Percentiles rank a stretch among this genome's conserved stretches.
phyloP scores from a whole-genome alignment of 225 moss, liverwort and hornwort genomes.

The Antitrichia curtipendula region DNA sequence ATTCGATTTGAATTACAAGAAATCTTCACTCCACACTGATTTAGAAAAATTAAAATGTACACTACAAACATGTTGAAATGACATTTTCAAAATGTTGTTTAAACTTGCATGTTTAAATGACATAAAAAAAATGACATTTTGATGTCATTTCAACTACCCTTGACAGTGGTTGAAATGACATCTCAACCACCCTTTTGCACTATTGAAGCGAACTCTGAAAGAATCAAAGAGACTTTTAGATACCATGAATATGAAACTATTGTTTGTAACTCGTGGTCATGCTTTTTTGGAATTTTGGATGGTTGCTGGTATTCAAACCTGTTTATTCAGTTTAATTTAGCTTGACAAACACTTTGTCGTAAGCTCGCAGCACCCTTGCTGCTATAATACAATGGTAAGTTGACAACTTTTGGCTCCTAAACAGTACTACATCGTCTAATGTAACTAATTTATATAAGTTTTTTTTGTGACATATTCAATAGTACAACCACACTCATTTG shows the following conservation, averaged over 20 bases:
- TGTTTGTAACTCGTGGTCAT: not conserved
- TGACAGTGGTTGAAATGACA: too few relatives aligned
- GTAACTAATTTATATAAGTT: not conserved
- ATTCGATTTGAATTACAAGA: too few relatives aligned
- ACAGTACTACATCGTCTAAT: not conserved
- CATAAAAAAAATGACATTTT: too few relatives aligned
- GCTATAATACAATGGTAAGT: not conserved
- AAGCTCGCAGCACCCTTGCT: not conserved
- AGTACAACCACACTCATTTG: not conserved
- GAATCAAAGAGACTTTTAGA: not conserved
- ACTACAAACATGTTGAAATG: too few relatives aligned
- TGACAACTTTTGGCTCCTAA: too few relatives aligned
- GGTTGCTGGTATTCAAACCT: not conserved
- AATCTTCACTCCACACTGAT: too few relatives aligned
- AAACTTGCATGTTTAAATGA: too few relatives aligned
- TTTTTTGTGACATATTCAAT: too few relatives aligned
- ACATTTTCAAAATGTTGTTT: too few relatives aligned
- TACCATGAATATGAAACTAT: not conserved
- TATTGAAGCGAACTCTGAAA: not conserved
- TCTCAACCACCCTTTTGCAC: too few relatives aligned
- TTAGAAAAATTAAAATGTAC: too few relatives aligned
- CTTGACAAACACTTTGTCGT: not conserved
- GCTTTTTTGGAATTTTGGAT: not conserved
- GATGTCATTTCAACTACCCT: too few relatives aligned
- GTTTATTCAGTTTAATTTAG: not conserved